A percentile compares a stretch with the other conserved stretches of the same genome.
Evolutionary conservation across 495 filamentous ascomycete species (phyloP).

Genomic region (Trichodelitschia bisporula): DNA sequence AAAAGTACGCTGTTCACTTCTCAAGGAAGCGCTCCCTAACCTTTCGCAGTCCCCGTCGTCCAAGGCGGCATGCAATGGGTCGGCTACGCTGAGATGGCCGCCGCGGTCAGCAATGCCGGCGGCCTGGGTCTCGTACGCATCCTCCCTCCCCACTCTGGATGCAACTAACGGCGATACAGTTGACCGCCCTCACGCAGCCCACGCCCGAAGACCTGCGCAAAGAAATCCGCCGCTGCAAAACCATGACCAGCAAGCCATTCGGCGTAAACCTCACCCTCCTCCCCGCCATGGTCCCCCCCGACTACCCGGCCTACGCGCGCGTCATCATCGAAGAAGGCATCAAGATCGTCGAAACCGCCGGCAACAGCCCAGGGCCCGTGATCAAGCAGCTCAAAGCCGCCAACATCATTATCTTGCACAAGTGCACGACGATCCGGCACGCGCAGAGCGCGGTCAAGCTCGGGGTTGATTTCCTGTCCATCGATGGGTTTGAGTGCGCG

Average conservation of each 20-base stretch:
- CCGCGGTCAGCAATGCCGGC: constrained; percentile 86
- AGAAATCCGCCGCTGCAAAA: constrained; percentile 70
- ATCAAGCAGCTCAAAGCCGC: constrained; percentile 72
- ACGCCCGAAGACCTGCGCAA: constrained; percentile 78
- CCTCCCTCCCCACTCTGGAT: constrained; percentile 1
- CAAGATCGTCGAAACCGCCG: constrained; percentile 88
- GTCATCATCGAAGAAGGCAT: constrained; percentile 85
- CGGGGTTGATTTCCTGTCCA: constrained; percentile 86
- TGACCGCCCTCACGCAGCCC: constrained; percentile 85
- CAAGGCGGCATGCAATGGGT: constrained; percentile 96
- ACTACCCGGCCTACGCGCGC: constrained; percentile 81
- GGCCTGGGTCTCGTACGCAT: constrained; percentile 60
- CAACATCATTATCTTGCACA: constrained; percentile 63
- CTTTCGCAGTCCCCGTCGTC: constrained; percentile 57
- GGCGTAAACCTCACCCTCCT: constrained; percentile 92
- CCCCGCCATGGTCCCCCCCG: constrained; percentile 64
- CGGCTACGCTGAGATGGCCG: constrained; percentile 75
- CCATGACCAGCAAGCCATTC: constrained; percentile 74
- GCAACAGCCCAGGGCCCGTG: constrained; percentile 79
- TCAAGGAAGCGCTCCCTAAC: constrained; percentile 1
- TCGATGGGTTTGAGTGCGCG: constrained; percentile 95
- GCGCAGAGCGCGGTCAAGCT: constrained; percentile 81
- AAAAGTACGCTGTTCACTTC: constrained; percentile 26
- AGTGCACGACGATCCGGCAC: constrained; percentile 92
- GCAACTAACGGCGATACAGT: constrained; percentile 14